Evolutionary conservation across 2,329 filamentous ascomycete species (phyloP).

Genomic region (Byssoonygena ceratinophila): DNA sequence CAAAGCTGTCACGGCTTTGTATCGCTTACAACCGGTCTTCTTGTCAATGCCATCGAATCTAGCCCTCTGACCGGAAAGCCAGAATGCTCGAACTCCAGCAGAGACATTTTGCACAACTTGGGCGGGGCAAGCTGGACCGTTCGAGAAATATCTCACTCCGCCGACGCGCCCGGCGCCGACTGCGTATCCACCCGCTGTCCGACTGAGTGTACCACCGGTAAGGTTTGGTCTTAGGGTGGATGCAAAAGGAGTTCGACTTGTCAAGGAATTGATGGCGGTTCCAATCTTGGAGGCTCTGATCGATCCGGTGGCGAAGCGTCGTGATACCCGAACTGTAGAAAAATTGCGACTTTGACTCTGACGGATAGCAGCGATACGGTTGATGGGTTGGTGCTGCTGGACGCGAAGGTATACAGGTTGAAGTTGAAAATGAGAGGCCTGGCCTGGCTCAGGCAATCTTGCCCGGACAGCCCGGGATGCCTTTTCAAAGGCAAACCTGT

Average conservation of each 20-base stretch:
- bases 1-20: conserved; percentile 62
- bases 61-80: conserved; percentile 78
- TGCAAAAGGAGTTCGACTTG: conserved; percentile 73
- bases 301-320: conserved; percentile 41
- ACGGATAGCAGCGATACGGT: conserved; percentile 51
- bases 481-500: conserved; percentile 41
- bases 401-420: conserved; percentile 52
- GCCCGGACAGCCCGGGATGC: conserved; percentile 35
- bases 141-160: conserved; percentile 78
- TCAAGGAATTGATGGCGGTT: conserved; percentile 50
- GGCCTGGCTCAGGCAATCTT: conserved; percentile 33
- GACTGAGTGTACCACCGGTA: conserved; percentile 72
- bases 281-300: conserved; percentile 49
- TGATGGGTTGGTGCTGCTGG: conserved; percentile 48
- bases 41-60: conserved; percentile 70
- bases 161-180: conserved; percentile 57
- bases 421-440: conserved; percentile 39
- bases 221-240: conserved; percentile 82
- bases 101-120: conserved; percentile 95
- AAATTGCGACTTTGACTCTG: conserved; percentile 56
- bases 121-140: conserved; percentile 70
- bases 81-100: conserved; percentile 80
- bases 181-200: conserved; percentile 82
- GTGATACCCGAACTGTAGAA: conserved; percentile 42
- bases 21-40: conserved; percentile 61